Percentiles rank a stretch among this genome's conserved stretches.
Conservation (phyloP, 192 early-diverging fungal genomes). For the Chytriomyces confervae region DNA sequence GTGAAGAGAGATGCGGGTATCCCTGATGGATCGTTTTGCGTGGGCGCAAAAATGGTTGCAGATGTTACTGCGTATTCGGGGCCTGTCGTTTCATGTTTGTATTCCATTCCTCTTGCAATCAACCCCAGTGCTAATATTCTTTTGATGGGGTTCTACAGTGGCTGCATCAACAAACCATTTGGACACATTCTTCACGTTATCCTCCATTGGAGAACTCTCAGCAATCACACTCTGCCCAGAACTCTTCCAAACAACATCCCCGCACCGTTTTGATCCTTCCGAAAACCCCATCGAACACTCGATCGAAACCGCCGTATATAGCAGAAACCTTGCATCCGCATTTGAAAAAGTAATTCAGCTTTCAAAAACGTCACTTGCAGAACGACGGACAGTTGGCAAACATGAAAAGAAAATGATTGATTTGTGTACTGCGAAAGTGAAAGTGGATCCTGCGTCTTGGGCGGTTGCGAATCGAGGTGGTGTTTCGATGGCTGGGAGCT, state of each 20-base stretch:
- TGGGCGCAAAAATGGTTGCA: slow-evolving; percentile 50
- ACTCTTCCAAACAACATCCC: slow-evolving; percentile 40
- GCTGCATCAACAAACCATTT: slow-evolving; percentile 35
- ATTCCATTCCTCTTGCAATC: background rate
- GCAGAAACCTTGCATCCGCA: slow-evolving; percentile 49
- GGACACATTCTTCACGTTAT: slow-evolving; percentile 54
- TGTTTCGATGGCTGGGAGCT: background rate
- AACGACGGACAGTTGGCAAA: slow-evolving; percentile 36
- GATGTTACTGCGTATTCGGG: slow-evolving; percentile 28
- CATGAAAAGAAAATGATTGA: slow-evolving; percentile 55
- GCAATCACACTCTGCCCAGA: slow-evolving; percentile 44
- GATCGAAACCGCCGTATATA: slow-evolving; percentile 47
- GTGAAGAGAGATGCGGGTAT: background rate
- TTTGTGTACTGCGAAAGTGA: slow-evolving; percentile 46
- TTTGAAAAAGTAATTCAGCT: slow-evolving; percentile 38
- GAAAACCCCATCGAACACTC: slow-evolving; percentile 35
- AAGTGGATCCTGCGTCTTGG: slow-evolving; percentile 47
- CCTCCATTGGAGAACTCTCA: slow-evolving; percentile 44
- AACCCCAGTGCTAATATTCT: background rate
- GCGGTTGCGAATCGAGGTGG: slow-evolving; percentile 30
- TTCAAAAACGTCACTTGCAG: slow-evolving; percentile 33
- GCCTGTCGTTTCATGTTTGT: slow-evolving; percentile 36
- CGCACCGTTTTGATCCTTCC: slow-evolving; percentile 42
- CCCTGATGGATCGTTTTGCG: slow-evolving; percentile 12
- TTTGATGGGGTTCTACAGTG: slow-evolving; percentile 11